Percentiles rank a stretch among this genome's conserved stretches.
Conservation (phyloP, 805 yeast species). For the Teunomyces cretensis region DNA sequence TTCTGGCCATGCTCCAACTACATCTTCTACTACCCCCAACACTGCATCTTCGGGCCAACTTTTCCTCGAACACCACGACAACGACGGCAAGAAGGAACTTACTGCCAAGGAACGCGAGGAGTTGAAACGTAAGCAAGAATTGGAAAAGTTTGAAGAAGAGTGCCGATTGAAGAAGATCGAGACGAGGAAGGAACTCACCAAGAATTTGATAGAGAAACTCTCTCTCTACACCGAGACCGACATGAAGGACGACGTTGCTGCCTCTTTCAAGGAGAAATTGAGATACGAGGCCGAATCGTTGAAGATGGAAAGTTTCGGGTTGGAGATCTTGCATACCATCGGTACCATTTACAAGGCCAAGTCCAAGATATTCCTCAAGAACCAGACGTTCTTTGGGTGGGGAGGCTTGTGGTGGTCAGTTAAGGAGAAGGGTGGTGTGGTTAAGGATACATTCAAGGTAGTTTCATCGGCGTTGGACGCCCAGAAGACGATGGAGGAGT, state of each 20-base stretch:
- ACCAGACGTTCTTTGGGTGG: slow-evolving; percentile 61
- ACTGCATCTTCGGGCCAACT: slow-evolving; percentile 2
- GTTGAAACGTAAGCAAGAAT: slow-evolving; percentile 47
- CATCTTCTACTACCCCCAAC: neutral
- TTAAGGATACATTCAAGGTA: slow-evolving; percentile 69
- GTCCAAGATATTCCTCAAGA: slow-evolving; percentile 62
- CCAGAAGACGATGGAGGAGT: slow-evolving; percentile 72
- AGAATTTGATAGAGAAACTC: slow-evolving; percentile 50
- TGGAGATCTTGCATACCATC: slow-evolving; percentile 73
- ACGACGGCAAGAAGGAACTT: slow-evolving; percentile 25
- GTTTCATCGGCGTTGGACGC: slow-evolving; percentile 77
- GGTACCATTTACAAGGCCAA: slow-evolving; percentile 69
- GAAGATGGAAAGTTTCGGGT: slow-evolving; percentile 82
- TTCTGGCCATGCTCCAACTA: too few species aligned
- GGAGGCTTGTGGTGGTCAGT: slow-evolving; percentile 70
- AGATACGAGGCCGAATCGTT: slow-evolving; percentile 79
- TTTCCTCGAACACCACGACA: slow-evolving; percentile 13
- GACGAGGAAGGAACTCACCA: slow-evolving; percentile 59
- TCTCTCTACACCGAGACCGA: slow-evolving; percentile 46
- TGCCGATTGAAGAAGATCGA: slow-evolving; percentile 65
- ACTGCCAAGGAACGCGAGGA: slow-evolving; percentile 43
- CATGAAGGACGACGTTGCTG: slow-evolving; percentile 42
- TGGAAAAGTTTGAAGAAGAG: slow-evolving; percentile 75
- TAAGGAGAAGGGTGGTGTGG: slow-evolving; percentile 72
- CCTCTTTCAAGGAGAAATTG: slow-evolving; percentile 59